Evolutionary conservation across 2,329 filamentous ascomycete species (phyloP).

Genomic region (Neofusicoccum parvum): DNA sequence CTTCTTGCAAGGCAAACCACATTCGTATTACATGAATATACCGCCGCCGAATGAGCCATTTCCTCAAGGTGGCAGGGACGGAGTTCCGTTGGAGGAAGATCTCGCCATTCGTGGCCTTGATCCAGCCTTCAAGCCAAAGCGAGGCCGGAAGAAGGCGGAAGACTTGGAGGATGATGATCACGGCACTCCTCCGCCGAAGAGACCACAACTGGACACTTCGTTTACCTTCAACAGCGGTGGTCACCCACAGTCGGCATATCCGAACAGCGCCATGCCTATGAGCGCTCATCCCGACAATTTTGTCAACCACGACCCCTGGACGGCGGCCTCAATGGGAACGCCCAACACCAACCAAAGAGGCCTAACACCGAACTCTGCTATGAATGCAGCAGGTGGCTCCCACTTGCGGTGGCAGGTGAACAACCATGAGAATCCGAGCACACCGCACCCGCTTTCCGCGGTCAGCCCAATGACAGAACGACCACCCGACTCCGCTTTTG

Average conservation of each 20-base stretch:
- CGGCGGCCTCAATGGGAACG: constrained; percentile 41
- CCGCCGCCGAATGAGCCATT: constrained; percentile 66
- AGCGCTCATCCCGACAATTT: constrained; percentile 58
- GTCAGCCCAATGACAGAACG: constrained; percentile 66
- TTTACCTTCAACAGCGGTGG: constrained; percentile 37
- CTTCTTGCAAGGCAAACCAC: constrained; percentile 76
- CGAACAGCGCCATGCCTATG: constrained; percentile 54
- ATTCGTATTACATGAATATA: constrained; percentile 78
- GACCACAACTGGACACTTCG: constrained; percentile 62
- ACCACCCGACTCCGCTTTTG: constrained; percentile 49
- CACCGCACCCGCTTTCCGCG: constrained; percentile 76
- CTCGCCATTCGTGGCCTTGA: constrained; percentile 82
- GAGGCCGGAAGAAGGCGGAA: constrained; percentile 64
- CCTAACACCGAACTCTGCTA: constrained; percentile 45
- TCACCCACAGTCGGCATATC: constrained; percentile 51
- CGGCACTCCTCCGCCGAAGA: constrained; percentile 53
- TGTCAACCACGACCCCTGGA: constrained; percentile 50
- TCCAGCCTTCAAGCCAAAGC: constrained; percentile 69
- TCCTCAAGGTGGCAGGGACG: constrained; percentile 70
- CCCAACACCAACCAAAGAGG: constrained; percentile 33
- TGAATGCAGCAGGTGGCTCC: constrained; percentile 43
- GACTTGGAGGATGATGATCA: constrained; percentile 59
- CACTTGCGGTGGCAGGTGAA: constrained; percentile 54
- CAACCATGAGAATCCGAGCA: constrained; percentile 63
- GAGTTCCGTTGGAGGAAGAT: constrained; percentile 83